phyloP scores from a whole-genome alignment of 805 yeast species.

The Yarrowia osloensis region DNA sequence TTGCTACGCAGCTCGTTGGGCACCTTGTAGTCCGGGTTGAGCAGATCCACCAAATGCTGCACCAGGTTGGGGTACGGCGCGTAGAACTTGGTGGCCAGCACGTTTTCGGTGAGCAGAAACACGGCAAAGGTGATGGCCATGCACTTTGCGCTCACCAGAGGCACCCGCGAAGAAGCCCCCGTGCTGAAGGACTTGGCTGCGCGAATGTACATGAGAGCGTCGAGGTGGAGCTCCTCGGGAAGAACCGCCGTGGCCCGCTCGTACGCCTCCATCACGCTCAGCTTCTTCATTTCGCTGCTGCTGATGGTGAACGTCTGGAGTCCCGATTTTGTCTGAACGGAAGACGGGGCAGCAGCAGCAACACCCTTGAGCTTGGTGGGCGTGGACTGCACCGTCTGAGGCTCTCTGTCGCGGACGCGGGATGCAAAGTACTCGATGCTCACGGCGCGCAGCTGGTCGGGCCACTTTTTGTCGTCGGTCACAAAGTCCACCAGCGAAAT shows the following conservation, averaged over 20 bases:
- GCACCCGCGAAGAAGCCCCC: constrained; percentile 53
- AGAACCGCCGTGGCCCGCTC: constrained; percentile 35
- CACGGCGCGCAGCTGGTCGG: constrained; percentile 36
- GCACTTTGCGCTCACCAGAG: constrained; percentile 64
- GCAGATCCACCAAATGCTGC: constrained; percentile 66
- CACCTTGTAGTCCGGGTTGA: constrained; percentile 63
- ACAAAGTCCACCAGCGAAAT: constrained; percentile 38
- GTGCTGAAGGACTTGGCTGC: constrained; percentile 68
- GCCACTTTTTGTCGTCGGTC: constrained; percentile 35
- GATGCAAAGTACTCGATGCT: constrained; percentile 39
- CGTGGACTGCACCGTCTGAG: constrained; percentile 7
- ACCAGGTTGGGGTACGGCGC: constrained; percentile 73
- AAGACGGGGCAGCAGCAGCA: neutral
- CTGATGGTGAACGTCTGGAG: constrained; percentile 53
- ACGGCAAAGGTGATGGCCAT: constrained; percentile 66
- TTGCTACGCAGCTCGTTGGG: constrained; percentile 57
- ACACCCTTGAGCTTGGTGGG: constrained; percentile 4
- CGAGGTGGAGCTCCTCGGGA: constrained; percentile 66
- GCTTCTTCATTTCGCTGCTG: constrained; percentile 58
- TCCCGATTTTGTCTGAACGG: constrained; percentile 44
- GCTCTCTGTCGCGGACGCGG: neutral
- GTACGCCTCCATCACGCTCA: constrained; percentile 40
- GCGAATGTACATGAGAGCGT: constrained; percentile 61
- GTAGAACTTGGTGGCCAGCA: constrained; percentile 63
- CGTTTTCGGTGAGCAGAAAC: constrained; percentile 57